Percentiles rank a stretch among this genome's conserved stretches.
Conservation (phyloP, 495 filamentous ascomycete species). For the Neurospora sp. region DNA sequence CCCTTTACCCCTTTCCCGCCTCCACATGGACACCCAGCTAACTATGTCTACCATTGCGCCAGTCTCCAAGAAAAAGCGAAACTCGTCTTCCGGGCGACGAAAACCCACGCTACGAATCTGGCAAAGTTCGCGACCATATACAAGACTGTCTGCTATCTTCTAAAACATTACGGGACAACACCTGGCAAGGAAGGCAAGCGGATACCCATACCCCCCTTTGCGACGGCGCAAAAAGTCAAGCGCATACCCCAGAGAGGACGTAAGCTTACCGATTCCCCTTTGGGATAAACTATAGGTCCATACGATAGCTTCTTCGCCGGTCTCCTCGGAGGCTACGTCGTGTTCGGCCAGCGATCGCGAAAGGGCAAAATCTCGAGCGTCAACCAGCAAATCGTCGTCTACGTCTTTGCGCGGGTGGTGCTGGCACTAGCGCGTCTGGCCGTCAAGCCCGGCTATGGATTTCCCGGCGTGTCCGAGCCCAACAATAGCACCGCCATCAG, state of each 20-base stretch:
- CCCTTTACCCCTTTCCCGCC: neutral
- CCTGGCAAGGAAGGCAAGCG: constrained; percentile 43
- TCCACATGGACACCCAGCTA: neutral
- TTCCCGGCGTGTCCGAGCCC: constrained; percentile 33
- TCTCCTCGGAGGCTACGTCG: constrained; percentile 78
- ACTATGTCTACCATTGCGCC: neutral
- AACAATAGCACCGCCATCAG: constrained; percentile 36
- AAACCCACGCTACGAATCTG: constrained; percentile 83
- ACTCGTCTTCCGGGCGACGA: constrained; percentile 76
- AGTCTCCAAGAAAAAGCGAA: constrained; percentile 68
- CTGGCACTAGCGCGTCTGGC: constrained; percentile 75
- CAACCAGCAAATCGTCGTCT: constrained; percentile 96
- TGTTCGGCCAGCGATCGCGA: constrained; percentile 65
- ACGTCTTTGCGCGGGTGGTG: constrained; percentile 87
- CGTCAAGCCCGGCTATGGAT: constrained; percentile 50
- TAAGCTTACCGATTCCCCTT: neutral
- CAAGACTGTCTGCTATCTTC: constrained; percentile 64
- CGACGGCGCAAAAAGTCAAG: neutral
- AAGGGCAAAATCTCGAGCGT: constrained; percentile 63
- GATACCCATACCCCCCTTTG: neutral
- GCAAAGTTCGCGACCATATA: constrained; percentile 84
- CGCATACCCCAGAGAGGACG: neutral
- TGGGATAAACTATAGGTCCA: constrained; percentile 32
- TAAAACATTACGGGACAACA: constrained; percentile 54
- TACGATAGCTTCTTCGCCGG: constrained; percentile 88